These are phyloP conservation scores for Cicer arietinum DNA, from an alignment of 306 rosid genomes.

Conservation along the genomic window DNA sequence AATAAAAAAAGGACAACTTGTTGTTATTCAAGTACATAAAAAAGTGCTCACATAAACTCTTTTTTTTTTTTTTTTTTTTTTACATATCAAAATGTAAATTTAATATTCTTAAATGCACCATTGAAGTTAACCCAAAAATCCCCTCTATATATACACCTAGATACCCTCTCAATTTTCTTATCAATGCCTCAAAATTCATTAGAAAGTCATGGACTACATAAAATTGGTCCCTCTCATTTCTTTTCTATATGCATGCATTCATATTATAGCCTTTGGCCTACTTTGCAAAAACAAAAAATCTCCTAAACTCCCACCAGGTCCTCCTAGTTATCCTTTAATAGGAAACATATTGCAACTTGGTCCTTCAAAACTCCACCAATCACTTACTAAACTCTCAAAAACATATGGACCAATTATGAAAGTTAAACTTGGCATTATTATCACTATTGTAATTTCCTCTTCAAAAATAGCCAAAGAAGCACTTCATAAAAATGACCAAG, in stretches of 20 bases:
- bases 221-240: neutral
- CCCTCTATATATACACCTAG: neutral
- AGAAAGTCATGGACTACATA: conserved; percentile 23
- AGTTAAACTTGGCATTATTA: conserved; percentile 36
- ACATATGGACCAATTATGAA: conserved; percentile 39
- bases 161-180: neutral
- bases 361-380: conserved; percentile 48
- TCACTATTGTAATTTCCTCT: conserved; percentile 47
- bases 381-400: conserved; percentile 39
- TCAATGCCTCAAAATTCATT: neutral
- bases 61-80: no score
- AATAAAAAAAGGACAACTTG: no score
- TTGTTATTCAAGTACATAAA: no score
- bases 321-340: conserved; percentile 49
- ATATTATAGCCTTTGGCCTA: neutral
- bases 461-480: conserved; percentile 39
- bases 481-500: conserved; percentile 38
- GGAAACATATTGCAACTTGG: conserved; percentile 60
- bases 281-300: neutral
- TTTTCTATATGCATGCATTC: conserved; percentile 11
- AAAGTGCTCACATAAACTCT: no score
- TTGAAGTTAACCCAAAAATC: neutral
- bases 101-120: no score
- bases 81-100: no score
- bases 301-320: conserved; percentile 59